phyloP scores from a whole-genome alignment of 2,329 filamentous ascomycete genomes.

The Hymenoscyphus linearis region DNA sequence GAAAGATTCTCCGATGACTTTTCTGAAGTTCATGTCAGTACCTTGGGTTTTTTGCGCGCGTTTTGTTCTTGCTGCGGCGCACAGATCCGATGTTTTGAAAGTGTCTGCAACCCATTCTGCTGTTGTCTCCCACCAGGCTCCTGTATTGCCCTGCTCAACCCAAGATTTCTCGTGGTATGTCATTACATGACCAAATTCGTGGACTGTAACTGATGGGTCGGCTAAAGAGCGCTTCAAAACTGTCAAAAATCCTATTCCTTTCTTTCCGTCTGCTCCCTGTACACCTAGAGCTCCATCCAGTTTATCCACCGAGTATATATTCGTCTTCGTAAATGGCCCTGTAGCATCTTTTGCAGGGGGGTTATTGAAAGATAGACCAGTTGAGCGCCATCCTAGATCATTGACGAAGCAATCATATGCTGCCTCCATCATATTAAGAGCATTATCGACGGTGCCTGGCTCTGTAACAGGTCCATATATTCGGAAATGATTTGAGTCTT shows the following conservation, averaged over 20 bases:
- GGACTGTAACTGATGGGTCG: not conserved
- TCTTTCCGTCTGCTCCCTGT: not conserved
- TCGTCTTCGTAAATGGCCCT: constrained; percentile 3
- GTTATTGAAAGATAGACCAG: constrained; percentile 1
- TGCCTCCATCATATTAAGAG: constrained; percentile 3
- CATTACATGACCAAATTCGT: not conserved
- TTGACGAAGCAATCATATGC: constrained; percentile 5
- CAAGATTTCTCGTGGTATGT: constrained; percentile 2
- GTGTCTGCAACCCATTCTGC: constrained; percentile 4
- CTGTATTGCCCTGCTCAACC: constrained; percentile 1
- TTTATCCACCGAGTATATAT: constrained; percentile 1
- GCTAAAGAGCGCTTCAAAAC: not conserved
- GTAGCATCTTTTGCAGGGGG: not conserved
- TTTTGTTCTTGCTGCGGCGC: constrained; percentile 1
- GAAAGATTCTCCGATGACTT: constrained; percentile 1
- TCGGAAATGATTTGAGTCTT: constrained; percentile 5
- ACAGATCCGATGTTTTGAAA: not conserved
- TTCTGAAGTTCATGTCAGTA: not conserved
- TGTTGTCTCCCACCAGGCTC: constrained; percentile 5
- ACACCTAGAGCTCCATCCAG: not conserved
- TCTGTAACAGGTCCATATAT: not conserved
- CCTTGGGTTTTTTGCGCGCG: not conserved
- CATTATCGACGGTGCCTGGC: not conserved
- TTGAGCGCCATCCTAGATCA: constrained; percentile 4
- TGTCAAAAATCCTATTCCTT: not conserved